Percentiles rank a stretch among this genome's conserved stretches.
Evolutionary conservation across 331 rosid species (phyloP).

Genomic region (Ulmus americana): DNA sequence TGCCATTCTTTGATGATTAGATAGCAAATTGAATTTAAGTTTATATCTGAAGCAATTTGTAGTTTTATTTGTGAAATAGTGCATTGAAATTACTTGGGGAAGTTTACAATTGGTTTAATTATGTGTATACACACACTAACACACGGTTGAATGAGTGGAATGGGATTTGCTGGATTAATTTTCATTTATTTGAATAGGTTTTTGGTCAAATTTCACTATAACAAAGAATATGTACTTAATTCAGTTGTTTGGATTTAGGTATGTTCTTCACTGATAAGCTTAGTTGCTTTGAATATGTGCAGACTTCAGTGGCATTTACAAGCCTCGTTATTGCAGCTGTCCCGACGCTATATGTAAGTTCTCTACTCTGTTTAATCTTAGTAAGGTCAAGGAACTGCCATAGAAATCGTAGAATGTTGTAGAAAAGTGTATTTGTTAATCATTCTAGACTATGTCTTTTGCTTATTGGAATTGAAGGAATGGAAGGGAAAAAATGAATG

Average conservation of each 20-base stretch:
- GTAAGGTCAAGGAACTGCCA: not conserved
- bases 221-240: not conserved
- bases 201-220: too few relatives aligned
- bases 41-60: too few relatives aligned
- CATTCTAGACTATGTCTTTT: not conserved
- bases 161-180: too few relatives aligned
- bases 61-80: too few relatives aligned
- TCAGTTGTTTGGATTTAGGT: not conserved
- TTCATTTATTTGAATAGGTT: too few relatives aligned
- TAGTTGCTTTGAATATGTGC: slow-evolving; percentile 20
- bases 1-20: too few relatives aligned
- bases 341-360: slow-evolving; percentile 73
- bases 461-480: not conserved
- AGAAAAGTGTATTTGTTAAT: not conserved
- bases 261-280: slow-evolving; percentile 12
- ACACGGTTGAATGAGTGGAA: too few relatives aligned
- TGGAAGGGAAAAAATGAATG: not conserved
- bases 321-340: slow-evolving; percentile 42
- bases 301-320: slow-evolving; percentile 49
- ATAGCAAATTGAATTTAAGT: too few relatives aligned
- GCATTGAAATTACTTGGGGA: not conserved
- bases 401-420: not conserved
- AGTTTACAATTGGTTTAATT: not conserved
- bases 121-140: slow-evolving; percentile 21
- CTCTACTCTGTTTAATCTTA: slow-evolving; percentile 3